Evolutionary conservation across 257 asterid species (phyloP).

Genomic region (Solanum etuberosum): DNA sequence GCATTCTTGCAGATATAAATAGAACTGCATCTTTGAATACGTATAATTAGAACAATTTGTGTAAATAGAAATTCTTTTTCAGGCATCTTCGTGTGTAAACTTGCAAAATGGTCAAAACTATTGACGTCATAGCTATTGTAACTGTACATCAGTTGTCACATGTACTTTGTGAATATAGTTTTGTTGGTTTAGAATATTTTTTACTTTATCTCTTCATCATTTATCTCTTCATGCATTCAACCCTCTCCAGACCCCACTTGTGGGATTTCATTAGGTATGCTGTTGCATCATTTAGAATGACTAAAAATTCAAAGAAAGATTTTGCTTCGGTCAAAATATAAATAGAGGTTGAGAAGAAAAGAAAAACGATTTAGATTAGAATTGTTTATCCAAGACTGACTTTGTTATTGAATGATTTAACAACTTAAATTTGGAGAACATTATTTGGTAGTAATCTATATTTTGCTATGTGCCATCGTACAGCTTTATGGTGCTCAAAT

Average conservation of each 20-base stretch:
- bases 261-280: neutral
- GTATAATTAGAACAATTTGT: neutral
- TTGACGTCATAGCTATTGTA: neutral
- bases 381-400: neutral
- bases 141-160: neutral
- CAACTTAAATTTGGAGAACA: neutral
- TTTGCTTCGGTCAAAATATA: neutral
- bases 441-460: neutral
- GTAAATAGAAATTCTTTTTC: neutral
- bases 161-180: neutral
- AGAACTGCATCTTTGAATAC: neutral
- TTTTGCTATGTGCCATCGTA: neutral
- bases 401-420: neutral
- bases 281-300: neutral
- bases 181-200: neutral
- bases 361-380: neutral
- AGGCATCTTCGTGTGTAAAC: neutral
- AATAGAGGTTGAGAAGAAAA: neutral
- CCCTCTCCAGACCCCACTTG: neutral
- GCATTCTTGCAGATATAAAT: neutral
- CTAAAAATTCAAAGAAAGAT: neutral
- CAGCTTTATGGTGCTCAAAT: neutral
- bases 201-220: neutral
- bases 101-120: neutral
- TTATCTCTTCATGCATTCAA: neutral